Evolutionary conservation across 2,329 filamentous ascomycete genomes (phyloP), one percentile per base, ranked within the genome.

Genomic region (Aspergillus amoenus): DNA sequence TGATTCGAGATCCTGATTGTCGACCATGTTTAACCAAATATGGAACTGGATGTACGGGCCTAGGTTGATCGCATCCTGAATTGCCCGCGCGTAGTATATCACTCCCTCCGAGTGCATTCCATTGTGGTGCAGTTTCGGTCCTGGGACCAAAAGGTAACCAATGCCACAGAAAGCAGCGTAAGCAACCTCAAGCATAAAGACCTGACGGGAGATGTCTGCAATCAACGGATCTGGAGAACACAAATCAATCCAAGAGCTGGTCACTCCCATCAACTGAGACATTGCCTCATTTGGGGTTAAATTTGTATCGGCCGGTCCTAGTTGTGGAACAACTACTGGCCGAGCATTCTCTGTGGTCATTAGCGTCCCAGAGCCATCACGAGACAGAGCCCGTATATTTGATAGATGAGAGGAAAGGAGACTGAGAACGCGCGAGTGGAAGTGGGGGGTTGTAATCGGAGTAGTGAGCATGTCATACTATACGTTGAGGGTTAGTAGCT

Each of bases 121-220:
- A 56, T 82, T 81, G 56, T 84, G 81, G 62, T 88, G 84, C 13
- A 85, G 77, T 62, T 84, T 83, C 3, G 94, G 94, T 0, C 92
- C 92, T 2, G 88, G 87, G 30, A 99, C 81, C 50, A 97, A 79
- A 57, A 97, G 82, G 73, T 89, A 95, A 55, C 87, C 86, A 47
- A 94, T 84, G 37, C 95, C 95, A 69, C 92, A 97, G 76, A 97
- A 99, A 61, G 91, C 93, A 62, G 95, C 94, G 76, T 97, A 99
- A 48, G 91, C 90, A 47, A 97, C 84, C 72, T 99, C 94, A 40
- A 96, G 82, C 70, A 92, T 92, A 61, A 99, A 80, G 6, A 96
- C 89, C 76, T 97, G 93, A 44, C 90, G 86, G 37, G 93, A 97
- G 57, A 97, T 83, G 71, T 90, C 90, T 7, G 91, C 87, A 61